phyloP scores from a whole-genome alignment of 805 yeast genomes.

The Kregervanrija pseudodelftensis region DNA sequence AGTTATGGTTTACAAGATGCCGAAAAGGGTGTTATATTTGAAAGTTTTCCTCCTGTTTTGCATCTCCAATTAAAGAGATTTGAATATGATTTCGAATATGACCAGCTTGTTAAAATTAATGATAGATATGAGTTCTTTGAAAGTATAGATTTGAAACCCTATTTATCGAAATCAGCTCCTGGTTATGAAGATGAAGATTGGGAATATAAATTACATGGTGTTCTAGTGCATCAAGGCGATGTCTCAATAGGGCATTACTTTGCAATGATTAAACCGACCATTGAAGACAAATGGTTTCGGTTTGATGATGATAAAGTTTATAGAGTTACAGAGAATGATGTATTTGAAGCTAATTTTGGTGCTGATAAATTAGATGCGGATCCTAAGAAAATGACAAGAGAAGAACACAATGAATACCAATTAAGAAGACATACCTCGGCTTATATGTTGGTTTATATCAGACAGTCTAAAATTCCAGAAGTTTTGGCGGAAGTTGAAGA shows the following conservation, averaged over 20 bases:
- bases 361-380: constrained; percentile 51
- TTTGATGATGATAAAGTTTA: constrained; percentile 96
- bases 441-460: constrained; percentile 90
- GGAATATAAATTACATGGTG: constrained; percentile 85
- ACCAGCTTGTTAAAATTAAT: constrained; percentile 82
- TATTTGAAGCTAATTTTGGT: constrained; percentile 89
- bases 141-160: constrained; percentile 71
- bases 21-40: constrained; percentile 89
- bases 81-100: constrained; percentile 88
- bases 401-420: constrained; percentile 55
- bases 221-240: constrained; percentile 92
- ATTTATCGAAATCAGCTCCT: constrained; percentile 51
- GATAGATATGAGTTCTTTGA: constrained; percentile 89
- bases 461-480: constrained; percentile 49
- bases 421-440: constrained; percentile 87
- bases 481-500: constrained; percentile 53
- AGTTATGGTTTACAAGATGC: constrained; percentile 92
- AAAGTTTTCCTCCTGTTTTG: constrained; percentile 83
- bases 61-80: constrained; percentile 91
- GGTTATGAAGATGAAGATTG: constrained; percentile 45
- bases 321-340: constrained; percentile 76
- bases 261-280: constrained; percentile 80
- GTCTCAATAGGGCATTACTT: constrained; percentile 95
- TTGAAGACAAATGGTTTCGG: constrained; percentile 69
- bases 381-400: constrained; percentile 44